These are phyloP conservation scores for Gaeumannomyces sp. DNA, from an alignment of 2,329 filamentous ascomycete species.

Conservation along the genomic window DNA sequence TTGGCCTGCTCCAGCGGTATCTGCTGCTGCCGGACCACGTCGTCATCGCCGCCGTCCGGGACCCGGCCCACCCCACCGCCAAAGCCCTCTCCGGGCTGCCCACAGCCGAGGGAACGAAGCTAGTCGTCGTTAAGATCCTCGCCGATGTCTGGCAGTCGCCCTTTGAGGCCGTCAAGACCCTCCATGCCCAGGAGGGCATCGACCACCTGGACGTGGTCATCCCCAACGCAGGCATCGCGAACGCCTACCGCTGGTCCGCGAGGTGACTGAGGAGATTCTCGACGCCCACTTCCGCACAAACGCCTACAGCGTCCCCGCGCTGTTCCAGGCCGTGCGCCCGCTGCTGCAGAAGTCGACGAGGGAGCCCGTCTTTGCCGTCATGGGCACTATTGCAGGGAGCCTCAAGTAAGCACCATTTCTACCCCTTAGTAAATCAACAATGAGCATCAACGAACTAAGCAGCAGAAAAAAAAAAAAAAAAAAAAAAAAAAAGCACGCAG, in stretches of 20 bases:
- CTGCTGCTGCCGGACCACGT: background rate
- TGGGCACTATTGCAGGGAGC: slow-evolving; percentile 30
- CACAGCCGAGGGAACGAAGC: slow-evolving; percentile 21
- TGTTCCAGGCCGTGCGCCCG: slow-evolving; percentile 29
- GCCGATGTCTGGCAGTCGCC: slow-evolving; percentile 21
- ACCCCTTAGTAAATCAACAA: no score
- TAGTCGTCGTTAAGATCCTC: slow-evolving; percentile 33
- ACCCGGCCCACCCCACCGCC: slow-evolving; percentile 3
- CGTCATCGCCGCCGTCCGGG: background rate
- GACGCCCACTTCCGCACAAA: slow-evolving; percentile 37
- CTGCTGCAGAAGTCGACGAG: slow-evolving; percentile 23
- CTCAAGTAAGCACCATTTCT: slow-evolving; percentile 16
- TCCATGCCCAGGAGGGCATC: slow-evolving; percentile 23
- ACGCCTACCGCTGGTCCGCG: slow-evolving; percentile 22
- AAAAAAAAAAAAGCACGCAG: slow-evolving; percentile 6
- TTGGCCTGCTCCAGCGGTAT: slow-evolving; percentile 17
- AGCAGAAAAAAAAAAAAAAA: no score
- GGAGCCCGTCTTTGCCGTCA: slow-evolving; percentile 29
- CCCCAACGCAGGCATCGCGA: slow-evolving; percentile 40
- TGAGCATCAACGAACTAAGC: no score
- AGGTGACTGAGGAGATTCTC: slow-evolving; percentile 28
- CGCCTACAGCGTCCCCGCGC: slow-evolving; percentile 29
- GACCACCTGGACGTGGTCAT: slow-evolving; percentile 42
- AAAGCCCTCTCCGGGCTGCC: slow-evolving; percentile 17
- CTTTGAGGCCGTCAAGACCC: slow-evolving; percentile 23